phyloP scores from a whole-genome alignment of 2,329 filamentous ascomycete species.

The Arthrobotrys iridis region DNA sequence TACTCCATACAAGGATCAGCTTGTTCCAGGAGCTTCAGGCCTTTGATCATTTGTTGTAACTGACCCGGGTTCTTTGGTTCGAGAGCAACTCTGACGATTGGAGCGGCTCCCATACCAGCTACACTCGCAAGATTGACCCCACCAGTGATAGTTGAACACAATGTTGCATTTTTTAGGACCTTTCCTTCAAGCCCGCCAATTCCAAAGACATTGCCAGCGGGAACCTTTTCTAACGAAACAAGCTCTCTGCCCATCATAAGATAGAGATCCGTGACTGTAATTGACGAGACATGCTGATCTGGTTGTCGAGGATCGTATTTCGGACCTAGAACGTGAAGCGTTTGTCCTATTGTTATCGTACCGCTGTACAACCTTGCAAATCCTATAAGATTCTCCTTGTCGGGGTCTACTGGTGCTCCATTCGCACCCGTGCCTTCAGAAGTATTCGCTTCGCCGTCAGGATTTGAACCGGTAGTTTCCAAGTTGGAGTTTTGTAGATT shows the following conservation, averaged over 20 bases:
- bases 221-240: slow-evolving; percentile 82
- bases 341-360: slow-evolving; percentile 86
- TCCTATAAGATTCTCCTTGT: slow-evolving; percentile 89
- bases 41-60: slow-evolving; percentile 92
- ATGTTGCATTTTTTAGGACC: slow-evolving; percentile 92
- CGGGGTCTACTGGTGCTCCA: slow-evolving; percentile 66
- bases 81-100: slow-evolving; percentile 94
- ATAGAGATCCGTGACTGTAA: slow-evolving; percentile 87
- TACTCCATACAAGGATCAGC: slow-evolving; percentile 97
- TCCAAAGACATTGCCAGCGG: slow-evolving; percentile 93
- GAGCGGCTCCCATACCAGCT: slow-evolving; percentile 76
- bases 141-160: slow-evolving; percentile 87
- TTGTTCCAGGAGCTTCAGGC: slow-evolving; percentile 85
- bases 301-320: slow-evolving; percentile 90
- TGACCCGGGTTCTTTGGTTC: slow-evolving; percentile 91
- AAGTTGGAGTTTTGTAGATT: slow-evolving; percentile 24
- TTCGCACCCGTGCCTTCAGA: slow-evolving; percentile 61
- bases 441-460: slow-evolving; percentile 59
- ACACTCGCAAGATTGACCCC: slow-evolving; percentile 91
- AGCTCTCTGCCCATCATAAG: slow-evolving; percentile 93
- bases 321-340: slow-evolving; percentile 87
- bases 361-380: slow-evolving; percentile 96
- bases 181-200: slow-evolving; percentile 91
- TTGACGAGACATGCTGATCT: slow-evolving; percentile 68
- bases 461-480: slow-evolving; percentile 3